These are phyloP conservation scores for Penicillium paradoxum DNA, from an alignment of 495 filamentous ascomycete genomes.

Conservation along the genomic window DNA sequence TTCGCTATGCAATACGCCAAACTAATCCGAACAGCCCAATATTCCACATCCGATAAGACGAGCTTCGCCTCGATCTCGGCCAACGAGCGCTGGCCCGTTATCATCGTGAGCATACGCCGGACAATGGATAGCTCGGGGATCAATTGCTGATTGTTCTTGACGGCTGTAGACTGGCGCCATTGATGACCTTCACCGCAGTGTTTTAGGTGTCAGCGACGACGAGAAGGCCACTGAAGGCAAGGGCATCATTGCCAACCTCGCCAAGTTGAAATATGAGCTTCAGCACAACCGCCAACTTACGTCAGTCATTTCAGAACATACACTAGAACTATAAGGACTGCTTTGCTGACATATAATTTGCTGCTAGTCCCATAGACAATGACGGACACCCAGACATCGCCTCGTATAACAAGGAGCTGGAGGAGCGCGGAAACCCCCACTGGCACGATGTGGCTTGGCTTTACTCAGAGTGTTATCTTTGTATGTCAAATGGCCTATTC, in stretches of 20 bases:
- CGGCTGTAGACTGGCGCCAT: slow-evolving; percentile 76
- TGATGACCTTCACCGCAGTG: slow-evolving; percentile 82
- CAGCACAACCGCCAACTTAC: slow-evolving; percentile 82
- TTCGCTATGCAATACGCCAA: background rate
- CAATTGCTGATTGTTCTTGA: slow-evolving; percentile 15
- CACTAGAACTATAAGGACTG: background rate
- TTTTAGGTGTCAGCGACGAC: slow-evolving; percentile 45
- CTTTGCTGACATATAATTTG: background rate
- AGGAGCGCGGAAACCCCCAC: slow-evolving; percentile 62
- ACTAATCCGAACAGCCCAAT: slow-evolving; percentile 57
- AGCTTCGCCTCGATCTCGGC: slow-evolving; percentile 86
- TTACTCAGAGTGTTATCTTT: slow-evolving; percentile 90
- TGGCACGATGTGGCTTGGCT: slow-evolving; percentile 89
- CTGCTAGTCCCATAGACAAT: slow-evolving; percentile 66
- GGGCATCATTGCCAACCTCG: slow-evolving; percentile 71
- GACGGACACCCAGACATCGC: slow-evolving; percentile 74
- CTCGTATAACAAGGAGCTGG: slow-evolving; percentile 83
- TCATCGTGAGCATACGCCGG: slow-evolving; percentile 57
- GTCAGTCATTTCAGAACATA: slow-evolving; percentile 44
- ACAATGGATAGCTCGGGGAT: background rate
- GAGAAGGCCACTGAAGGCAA: slow-evolving; percentile 77
- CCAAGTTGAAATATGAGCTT: slow-evolving; percentile 87
- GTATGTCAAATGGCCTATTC: slow-evolving; percentile 49
- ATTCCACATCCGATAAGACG: slow-evolving; percentile 69
- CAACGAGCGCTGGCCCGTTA: slow-evolving; percentile 85